Evolutionary conservation across 495 filamentous ascomycete species (phyloP), one percentile per base, ranked within the genome.

Genomic region (Bathelium albidoporum): DNA sequence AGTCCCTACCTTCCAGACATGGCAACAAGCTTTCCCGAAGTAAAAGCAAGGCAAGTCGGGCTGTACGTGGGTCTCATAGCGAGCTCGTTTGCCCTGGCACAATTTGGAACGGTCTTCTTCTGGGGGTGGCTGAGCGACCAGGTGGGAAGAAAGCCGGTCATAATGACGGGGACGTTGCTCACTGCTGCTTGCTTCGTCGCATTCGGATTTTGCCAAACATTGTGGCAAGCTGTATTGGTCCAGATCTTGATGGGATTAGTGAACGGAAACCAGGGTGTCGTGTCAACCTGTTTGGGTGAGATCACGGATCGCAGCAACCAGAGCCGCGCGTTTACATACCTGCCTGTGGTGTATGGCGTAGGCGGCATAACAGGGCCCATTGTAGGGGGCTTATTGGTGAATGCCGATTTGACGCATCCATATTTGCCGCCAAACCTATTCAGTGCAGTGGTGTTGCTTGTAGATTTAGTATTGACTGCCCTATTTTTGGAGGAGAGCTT

Each of bases 281-380:
- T 98, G 1, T 91, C 90, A 29, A 96, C 95, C 1, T 94, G 91
- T 62, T 77, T 98, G 29, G 94, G 95, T 12, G 94, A 98, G 73
- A 87, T 98, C 62, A 98, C 94, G 1, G 93, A 97, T 70, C 85
- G 88, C 44, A 92, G 87, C 65, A 98, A 98, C 73, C 94, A 98
- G 76, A 90, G 87, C 44, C 82, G 82, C 58, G 93, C 91, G 0
- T 98, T 97, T 70, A 89, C 87, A 1, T 98, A 93, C 77, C 81
- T 98, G 18, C 94, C 94, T 0, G 86, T 96, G 43, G 83, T 98
- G 2, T 97, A 98, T 73, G 91, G 92, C 24, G 77, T 98, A 60
- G 94, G 94, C 18, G 90, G 88, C 36, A 95, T 98, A 66, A 95
- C 91, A 0, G 94, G 94, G 0, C 95, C 94, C 1, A 83, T 93